Base-by-base conservation (phyloP, 805 yeast genomes). In the Yamadazyma nakazawae region DNA sequence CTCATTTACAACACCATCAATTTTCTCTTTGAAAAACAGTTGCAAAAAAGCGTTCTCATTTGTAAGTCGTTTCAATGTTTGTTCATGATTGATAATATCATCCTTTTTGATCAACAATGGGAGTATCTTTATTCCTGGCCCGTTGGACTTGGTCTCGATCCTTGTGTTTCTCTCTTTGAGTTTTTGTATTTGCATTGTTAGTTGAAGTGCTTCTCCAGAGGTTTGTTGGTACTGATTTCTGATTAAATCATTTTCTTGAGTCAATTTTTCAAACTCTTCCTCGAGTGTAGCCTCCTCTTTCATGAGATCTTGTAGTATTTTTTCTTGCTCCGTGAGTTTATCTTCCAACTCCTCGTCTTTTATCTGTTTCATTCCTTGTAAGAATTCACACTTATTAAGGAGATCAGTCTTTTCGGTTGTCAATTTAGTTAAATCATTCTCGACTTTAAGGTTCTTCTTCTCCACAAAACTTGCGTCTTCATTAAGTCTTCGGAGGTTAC, bases 71-170 rank as follows among this genome's bases (percentile, higher is more conserved):
- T 48, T 50, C 49, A 70, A 59, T 32, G 55, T 57, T 25, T 45
- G 42, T 39, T 67, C 70, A 42, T 61, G 60, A 21, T 53, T 58
- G 13, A 60, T 50, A 1, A 64, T 34, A n/a, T 64, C 69, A 35
- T 71, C 75, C 43, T 61, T 63, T 30, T 60, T 58, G 12, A 67
- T 55, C 34, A 71, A 57, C 2, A 64, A 52, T 0, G 76, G 76
- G 21, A 72, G 55, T 1, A 62, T 46, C 21, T 55, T 58, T 54
- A 64, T 61, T 2, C 76, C 76, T 1, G 69, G 67, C 0, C 72
- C 71, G 32, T 56, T 55, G 5, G 63, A 36, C 47, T 65, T 66
- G 11, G 35, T 34, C 12, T 50, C 53, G 5, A 68, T 52, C 34
- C 45, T 47, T 0, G 16, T 26, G 36, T 61, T 59, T 21, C 52